phyloP scores from a whole-genome alignment of 108 stramenopile genomes.

The Aurantiochytrium sp. region DNA sequence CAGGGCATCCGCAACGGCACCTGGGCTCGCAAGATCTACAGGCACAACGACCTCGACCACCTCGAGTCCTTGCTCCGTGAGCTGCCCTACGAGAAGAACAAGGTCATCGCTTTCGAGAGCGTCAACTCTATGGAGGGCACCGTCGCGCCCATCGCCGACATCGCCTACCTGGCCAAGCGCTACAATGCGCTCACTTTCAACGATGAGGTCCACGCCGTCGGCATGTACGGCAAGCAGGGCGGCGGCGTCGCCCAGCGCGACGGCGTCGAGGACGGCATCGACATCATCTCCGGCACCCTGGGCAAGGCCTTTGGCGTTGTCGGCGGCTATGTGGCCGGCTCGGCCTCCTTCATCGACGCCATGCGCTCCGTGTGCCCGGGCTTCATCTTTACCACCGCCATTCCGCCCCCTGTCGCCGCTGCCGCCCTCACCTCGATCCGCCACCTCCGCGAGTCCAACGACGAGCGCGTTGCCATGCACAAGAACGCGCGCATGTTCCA shows the following conservation, averaged over 20 bases:
- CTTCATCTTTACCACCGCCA: conserved; percentile 41
- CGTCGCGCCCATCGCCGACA: conserved; percentile 19
- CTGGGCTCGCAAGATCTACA: not conserved
- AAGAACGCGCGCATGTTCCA: conserved; percentile 30
- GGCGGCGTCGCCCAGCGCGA: conserved; percentile 34
- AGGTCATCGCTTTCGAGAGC: conserved; percentile 37
- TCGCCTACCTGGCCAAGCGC: conserved; percentile 35
- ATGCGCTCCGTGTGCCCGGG: conserved; percentile 27
- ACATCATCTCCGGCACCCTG: conserved; percentile 38
- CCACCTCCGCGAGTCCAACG: conserved; percentile 23
- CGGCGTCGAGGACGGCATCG: not conserved
- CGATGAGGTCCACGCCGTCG: conserved; percentile 42
- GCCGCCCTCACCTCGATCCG: conserved; percentile 8
- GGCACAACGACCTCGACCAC: conserved; percentile 35
- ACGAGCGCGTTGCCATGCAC: conserved; percentile 35
- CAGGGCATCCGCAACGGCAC: conserved; percentile 34
- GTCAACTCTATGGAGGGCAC: conserved; percentile 42
- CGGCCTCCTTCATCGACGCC: conserved; percentile 30
- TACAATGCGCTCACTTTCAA: conserved; percentile 40
- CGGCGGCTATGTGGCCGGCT: conserved; percentile 34
- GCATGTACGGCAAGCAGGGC: conserved; percentile 31
- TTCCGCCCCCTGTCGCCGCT: conserved; percentile 30
- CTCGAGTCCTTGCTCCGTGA: not conserved
- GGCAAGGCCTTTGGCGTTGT: conserved; percentile 41
- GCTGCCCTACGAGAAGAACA: not conserved